These are phyloP conservation scores for Hypholoma fasciculare DNA, from an alignment of 768 basidiomycete genomes.

Conservation along the genomic window DNA sequence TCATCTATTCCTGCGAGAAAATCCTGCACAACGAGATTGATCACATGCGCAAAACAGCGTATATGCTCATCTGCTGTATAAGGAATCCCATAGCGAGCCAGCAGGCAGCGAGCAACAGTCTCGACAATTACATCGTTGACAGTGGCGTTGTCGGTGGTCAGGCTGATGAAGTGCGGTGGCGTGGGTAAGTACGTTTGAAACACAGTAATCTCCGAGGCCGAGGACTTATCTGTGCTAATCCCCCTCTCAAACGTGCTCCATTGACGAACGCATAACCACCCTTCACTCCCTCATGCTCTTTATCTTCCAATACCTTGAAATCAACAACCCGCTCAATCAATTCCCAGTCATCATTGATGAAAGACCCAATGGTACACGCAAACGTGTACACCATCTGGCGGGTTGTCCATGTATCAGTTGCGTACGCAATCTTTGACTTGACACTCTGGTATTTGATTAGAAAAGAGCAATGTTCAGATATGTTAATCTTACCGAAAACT, in stretches of 20 bases:
- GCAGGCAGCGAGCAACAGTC: conserved; percentile 17
- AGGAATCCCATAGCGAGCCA: conserved; percentile 25
- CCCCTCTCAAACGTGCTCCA: conserved; percentile 20
- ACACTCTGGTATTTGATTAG: conserved; percentile 6
- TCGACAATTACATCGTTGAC: conserved; percentile 32
- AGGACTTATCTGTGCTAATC: conserved; percentile 34
- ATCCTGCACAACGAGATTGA: conserved; percentile 37
- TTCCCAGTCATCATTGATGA: conserved; percentile 31
- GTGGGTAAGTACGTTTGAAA: conserved; percentile 7
- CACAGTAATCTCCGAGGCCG: conserved; percentile 6
- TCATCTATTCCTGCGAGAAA: conserved; percentile 24
- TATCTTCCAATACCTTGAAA: conserved; percentile 29
- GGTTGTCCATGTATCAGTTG: conserved; percentile 32
- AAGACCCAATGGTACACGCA: conserved; percentile 27
- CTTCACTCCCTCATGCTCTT: conserved; percentile 33
- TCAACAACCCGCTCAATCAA: conserved; percentile 30
- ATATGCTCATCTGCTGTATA: conserved; percentile 30
- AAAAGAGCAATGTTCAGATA: neutral
- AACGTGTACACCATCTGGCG: conserved; percentile 32
- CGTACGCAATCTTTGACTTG: conserved; percentile 16
- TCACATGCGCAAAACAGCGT: conserved; percentile 33
- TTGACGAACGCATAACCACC: conserved; percentile 30
- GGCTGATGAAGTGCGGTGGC: conserved; percentile 6
- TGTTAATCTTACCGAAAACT: conserved; percentile 17
- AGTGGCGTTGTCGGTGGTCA: conserved; percentile 33